Evolutionary conservation across 371 early-diverging fungal species (phyloP).

Genomic region (Capniomyces stellatus): DNA sequence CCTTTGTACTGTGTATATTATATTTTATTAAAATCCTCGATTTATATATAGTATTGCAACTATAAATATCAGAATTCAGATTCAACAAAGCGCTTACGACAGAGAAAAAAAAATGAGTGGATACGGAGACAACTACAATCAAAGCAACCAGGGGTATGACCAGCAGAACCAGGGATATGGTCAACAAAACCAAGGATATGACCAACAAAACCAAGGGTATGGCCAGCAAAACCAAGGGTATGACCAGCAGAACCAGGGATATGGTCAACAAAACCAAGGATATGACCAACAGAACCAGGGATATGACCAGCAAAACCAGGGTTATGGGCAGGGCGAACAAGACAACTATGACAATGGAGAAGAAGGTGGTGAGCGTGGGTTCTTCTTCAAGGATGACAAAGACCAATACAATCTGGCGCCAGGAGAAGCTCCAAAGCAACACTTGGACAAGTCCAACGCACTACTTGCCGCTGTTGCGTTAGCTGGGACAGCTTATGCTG

Average conservation of each 20-base stretch:
- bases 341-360: background rate
- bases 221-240: background rate
- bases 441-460: background rate
- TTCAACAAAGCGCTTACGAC: no score
- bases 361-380: slow-evolving; percentile 1
- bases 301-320: background rate
- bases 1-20: no score
- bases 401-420: background rate
- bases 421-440: background rate
- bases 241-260: background rate
- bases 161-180: background rate
- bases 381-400: background rate
- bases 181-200: slow-evolving; percentile 2
- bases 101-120: slow-evolving; percentile 1
- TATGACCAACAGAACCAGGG: background rate
- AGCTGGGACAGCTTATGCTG: background rate
- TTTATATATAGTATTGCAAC: no score
- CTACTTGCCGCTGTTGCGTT: background rate
- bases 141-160: slow-evolving; percentile 1
- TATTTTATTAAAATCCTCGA: no score
- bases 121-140: slow-evolving; percentile 1
- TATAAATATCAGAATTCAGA: no score
- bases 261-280: slow-evolving; percentile 1
- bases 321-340: background rate
- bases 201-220: slow-evolving; percentile 1